Evolutionary conservation across 495 filamentous ascomycete species (phyloP).

Genomic region (Penicillium ucsense): DNA sequence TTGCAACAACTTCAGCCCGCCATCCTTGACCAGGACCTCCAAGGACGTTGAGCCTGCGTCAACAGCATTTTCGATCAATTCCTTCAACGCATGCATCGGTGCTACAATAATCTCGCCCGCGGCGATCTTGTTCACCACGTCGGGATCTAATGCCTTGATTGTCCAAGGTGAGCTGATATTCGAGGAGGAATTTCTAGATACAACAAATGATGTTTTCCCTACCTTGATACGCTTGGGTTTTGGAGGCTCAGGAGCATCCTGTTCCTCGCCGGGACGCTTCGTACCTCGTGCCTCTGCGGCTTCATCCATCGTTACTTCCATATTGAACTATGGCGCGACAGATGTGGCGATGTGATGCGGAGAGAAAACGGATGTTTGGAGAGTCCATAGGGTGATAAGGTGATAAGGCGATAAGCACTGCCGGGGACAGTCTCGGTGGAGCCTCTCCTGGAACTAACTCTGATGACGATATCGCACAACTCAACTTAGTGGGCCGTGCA

Average conservation of each 20-base stretch:
- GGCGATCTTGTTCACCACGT: slow-evolving; percentile 98
- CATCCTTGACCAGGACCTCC: slow-evolving; percentile 89
- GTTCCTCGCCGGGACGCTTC: slow-evolving; percentile 53
- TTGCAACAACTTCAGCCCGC: slow-evolving; percentile 92
- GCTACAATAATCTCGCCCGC: slow-evolving; percentile 99
- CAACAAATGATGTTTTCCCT: not conserved
- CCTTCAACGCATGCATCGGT: slow-evolving; percentile 93
- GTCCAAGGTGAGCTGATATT: no score
- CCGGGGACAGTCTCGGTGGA: slow-evolving; percentile 7
- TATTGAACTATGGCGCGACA: slow-evolving; percentile 10
- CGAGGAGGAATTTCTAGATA: no score
- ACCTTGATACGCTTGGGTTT: slow-evolving; percentile 62
- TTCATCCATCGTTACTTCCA: slow-evolving; percentile 40
- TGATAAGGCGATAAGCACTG: slow-evolving; percentile 5
- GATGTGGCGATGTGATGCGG: slow-evolving; percentile 10
- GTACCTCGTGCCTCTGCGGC: slow-evolving; percentile 43
- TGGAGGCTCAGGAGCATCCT: slow-evolving; percentile 14
- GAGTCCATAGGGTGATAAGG: slow-evolving; percentile 12
- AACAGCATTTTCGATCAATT: slow-evolving; percentile 95
- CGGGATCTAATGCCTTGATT: slow-evolving; percentile 71
- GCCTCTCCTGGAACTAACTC: not conserved
- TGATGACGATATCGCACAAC: no score
- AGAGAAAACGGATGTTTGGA: slow-evolving; percentile 5
- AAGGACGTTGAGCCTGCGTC: slow-evolving; percentile 90
- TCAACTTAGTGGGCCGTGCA: not conserved